phyloP scores from a whole-genome alignment of 1,284 basidiomycete genomes.

The Cerrena zonata region DNA sequence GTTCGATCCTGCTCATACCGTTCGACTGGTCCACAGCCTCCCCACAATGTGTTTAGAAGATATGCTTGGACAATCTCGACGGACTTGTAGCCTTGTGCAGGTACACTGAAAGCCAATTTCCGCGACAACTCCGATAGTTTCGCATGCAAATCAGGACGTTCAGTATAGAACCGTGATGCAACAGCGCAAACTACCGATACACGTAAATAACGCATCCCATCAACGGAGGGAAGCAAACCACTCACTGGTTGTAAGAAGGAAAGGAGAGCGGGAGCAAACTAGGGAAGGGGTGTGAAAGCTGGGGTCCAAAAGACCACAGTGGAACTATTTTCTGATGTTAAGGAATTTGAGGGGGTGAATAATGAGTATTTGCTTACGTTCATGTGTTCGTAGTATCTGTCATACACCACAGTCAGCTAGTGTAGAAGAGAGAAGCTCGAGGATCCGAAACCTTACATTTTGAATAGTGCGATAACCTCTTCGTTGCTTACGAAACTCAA shows the following conservation, averaged over 20 bases:
- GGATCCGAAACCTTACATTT: constrained; percentile 58
- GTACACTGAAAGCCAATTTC: constrained; percentile 88
- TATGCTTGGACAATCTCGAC: constrained; percentile 94
- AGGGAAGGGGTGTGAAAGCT: constrained; percentile 88
- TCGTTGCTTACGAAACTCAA: constrained; percentile 77
- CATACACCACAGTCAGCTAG: no score
- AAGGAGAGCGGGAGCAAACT: constrained; percentile 87
- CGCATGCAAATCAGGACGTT: constrained; percentile 78
- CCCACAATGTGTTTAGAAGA: constrained; percentile 76
- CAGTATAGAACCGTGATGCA: constrained; percentile 83
- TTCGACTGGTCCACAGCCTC: constrained; percentile 79
- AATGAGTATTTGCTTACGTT: constrained; percentile 44
- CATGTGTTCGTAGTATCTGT: constrained; percentile 72
- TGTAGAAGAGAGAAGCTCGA: background rate
- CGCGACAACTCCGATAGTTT: constrained; percentile 80
- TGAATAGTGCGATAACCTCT: constrained; percentile 85
- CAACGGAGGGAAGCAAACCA: constrained; percentile 17
- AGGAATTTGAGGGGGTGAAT: constrained; percentile 10
- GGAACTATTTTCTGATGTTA: constrained; percentile 43
- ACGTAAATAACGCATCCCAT: constrained; percentile 1
- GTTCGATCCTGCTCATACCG: constrained; percentile 95
- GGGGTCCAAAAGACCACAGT: constrained; percentile 70
- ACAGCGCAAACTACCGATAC: constrained; percentile 76
- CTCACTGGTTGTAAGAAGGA: constrained; percentile 86
- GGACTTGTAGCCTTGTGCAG: constrained; percentile 83